Conservation (phyloP, 805 yeast genomes). For the Wickerhamiella hasegawae region DNA sequence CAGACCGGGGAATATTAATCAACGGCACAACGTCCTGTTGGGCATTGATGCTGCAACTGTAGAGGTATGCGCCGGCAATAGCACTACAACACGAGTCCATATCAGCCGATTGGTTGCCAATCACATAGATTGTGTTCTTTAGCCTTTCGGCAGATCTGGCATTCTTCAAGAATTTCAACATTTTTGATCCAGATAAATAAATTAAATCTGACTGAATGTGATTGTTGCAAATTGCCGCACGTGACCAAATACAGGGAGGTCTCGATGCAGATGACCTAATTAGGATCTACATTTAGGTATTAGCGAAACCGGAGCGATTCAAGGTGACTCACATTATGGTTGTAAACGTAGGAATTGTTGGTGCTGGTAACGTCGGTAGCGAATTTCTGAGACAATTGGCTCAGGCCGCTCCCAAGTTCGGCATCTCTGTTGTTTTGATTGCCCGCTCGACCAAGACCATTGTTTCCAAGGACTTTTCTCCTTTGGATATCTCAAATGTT, state of each 20-base stretch:
- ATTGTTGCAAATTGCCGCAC: too few species aligned
- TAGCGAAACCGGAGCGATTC: too few species aligned
- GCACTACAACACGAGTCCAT: constrained; percentile 78
- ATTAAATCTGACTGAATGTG: too few species aligned
- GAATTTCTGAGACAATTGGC: constrained; percentile 74
- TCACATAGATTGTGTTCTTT: constrained; percentile 26
- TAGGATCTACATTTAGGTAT: too few species aligned
- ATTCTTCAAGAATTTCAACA: too few species aligned
- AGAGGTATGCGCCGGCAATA: constrained; percentile 50
- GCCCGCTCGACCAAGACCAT: constrained; percentile 62
- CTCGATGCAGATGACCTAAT: too few species aligned
- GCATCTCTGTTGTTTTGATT: constrained; percentile 63
- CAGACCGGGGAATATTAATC: constrained; percentile 53
- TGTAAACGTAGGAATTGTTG: constrained; percentile 50
- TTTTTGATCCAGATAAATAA: too few species aligned
- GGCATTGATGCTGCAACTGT: too few species aligned
- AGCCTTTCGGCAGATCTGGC: too few species aligned
- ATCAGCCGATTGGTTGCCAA: constrained; percentile 81
- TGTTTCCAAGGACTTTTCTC: constrained; percentile 49
- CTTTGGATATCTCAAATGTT: constrained; percentile 53
- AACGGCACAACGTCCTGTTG: constrained; percentile 46
- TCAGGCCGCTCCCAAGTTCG: constrained; percentile 29
- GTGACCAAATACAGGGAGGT: too few species aligned
- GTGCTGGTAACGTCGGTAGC: constrained; percentile 92
- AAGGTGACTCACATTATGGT: background rate